Evolutionary conservation across 129 eudicot species (phyloP), one percentile per base, ranked within the genome.

Genomic region (Centrapalus pauciflorus): DNA sequence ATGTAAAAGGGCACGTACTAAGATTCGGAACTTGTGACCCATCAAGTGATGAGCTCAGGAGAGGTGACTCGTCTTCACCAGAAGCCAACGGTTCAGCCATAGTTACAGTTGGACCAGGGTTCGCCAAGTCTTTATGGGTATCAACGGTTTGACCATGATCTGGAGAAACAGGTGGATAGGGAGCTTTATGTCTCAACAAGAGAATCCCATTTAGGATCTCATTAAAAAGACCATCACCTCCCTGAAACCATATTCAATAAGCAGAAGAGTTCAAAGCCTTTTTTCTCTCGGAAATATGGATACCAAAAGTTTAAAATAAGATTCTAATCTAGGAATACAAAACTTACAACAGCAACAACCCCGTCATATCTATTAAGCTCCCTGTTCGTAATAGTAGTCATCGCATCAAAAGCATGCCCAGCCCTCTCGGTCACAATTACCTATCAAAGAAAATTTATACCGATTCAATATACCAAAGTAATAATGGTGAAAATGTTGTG

Each of bases 201-300:
- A 87, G 89, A 77, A 90, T 37, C 24, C 95, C 95, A 34, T 90
- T 90, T 23, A 90, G 89, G 68, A 90, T 82, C 78, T 90, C 97
- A 61, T 82, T 87, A 74, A 90, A 90, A 56, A 90, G 74, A 4
- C 97, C 97, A 67, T 90, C 97, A 64, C 97, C 97, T 10, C 97
- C 97, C 97, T 90, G 76, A 71, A n/a, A 72, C 40, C 59, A 59
- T 60, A 64, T 40, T 10, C 56, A 8, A 50, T 48, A 59, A 12
- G 61, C 55, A 20, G 5, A 59, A 69, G 41, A 17, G 9, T 16
- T 28, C 14, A 69, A 13, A 14, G 24, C 52, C 17, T 45, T 45
- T 45, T 45, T 0, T 45, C 21, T 45, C 10, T 1, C 1, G 17
- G 17, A 40, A 10, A 19, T 13, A 13, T 13, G 19, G 19, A 41